Evolutionary conservation across 1,284 basidiomycete genomes (phyloP).

Genomic region (Trametes pubescens): DNA sequence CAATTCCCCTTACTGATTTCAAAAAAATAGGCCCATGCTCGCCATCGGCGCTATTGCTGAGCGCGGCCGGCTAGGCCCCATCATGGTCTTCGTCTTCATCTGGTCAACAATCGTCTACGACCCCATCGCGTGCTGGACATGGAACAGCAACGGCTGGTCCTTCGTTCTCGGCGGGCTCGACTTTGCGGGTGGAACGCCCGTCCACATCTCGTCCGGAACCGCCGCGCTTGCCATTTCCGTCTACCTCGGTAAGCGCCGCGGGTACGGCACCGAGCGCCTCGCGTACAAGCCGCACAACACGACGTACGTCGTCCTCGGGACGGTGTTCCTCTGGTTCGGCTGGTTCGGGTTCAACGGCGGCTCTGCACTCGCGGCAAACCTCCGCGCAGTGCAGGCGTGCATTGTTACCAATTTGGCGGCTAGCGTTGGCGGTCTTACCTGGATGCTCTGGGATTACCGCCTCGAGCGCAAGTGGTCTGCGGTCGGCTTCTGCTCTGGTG

Average conservation of each 20-base stretch:
- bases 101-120: constrained; percentile 97
- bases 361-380: constrained; percentile 84
- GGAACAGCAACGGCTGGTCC: constrained; percentile 92
- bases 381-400: constrained; percentile 89
- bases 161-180: constrained; percentile 83
- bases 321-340: constrained; percentile 97
- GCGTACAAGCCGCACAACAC: constrained; percentile 92
- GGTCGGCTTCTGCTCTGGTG: constrained; percentile 97
- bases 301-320: constrained; percentile 91
- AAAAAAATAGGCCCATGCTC: constrained; percentile 67
- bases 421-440: constrained; percentile 87
- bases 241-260: constrained; percentile 90
- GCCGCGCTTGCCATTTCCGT: constrained; percentile 92
- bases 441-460: constrained; percentile 96
- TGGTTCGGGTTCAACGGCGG: constrained; percentile 97
- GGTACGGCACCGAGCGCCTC: constrained; percentile 92
- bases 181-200: constrained; percentile 96
- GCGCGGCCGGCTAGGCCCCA: constrained; percentile 86
- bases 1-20: not conserved
- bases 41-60: constrained; percentile 94
- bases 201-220: constrained; percentile 92
- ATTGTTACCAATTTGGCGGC: constrained; percentile 94
- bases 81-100: constrained; percentile 88
- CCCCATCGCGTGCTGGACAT: constrained; percentile 95
- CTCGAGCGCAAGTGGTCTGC: constrained; percentile 93